Base-by-base conservation (phyloP, 305 asterid genomes). In the Fraxinus nigra region DNA sequence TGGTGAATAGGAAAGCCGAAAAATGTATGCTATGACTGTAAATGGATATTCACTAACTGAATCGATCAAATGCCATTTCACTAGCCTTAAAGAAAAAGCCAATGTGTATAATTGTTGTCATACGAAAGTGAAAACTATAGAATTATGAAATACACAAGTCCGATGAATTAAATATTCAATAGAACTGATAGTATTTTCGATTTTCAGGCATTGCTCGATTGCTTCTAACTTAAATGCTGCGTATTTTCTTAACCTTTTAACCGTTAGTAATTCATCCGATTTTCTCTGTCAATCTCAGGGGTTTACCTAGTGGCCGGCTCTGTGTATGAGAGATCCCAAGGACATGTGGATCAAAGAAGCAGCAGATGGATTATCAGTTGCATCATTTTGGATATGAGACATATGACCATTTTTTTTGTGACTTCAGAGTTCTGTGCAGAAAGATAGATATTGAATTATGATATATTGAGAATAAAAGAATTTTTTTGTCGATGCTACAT, bases 291-390 rank as follows among this genome's bases (percentile, higher is more conserved):
- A 10, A 30, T 77, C 73, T 32, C 40, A 65, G 9, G 75, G 75
- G n/a, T 2, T 32, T 7, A 1, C 43, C 40, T 30, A 32, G 22
- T 14, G 63, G 37, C 22, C 11, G 16, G 22, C 13, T 70, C 3
- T 67, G 37, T 26, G 14, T 20, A 46, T 77, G 80, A 26, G 3
- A 28, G 34, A 32, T 28, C 37, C 18, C 26, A 32, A 59, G 59
- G 34, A 79, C 40, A 35, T 65, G 63, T 9, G 75, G 75, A 79
- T 51, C 18, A 34, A 76, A 76, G 79, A 26, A 46, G 79, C 67
- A 48, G 61, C 40, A 43, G 18, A 76, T 76, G 67, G 69, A 51
- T 11, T n/a, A 77, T 54, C 51, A 61, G 48, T 76, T 18, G 22
- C 76, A 32, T 37, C n/a, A 38, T 72, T 32, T 48, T 14, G 59